A percentile compares a stretch with the other conserved stretches of the same genome.
phyloP scores from a whole-genome alignment of 2,329 filamentous ascomycete species.

The Trichophaea hybrida region DNA sequence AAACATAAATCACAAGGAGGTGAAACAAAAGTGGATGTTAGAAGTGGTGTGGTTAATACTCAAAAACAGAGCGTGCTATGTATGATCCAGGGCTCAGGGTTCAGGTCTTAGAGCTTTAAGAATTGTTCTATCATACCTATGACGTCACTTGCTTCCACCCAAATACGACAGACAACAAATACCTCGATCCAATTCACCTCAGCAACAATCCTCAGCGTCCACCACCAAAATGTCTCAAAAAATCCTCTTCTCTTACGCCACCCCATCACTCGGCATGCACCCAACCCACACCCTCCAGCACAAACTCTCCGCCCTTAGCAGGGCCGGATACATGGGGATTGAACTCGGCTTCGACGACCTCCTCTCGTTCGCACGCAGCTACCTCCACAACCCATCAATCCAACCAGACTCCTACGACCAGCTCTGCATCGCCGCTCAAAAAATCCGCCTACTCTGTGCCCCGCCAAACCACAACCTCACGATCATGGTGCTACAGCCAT shows the following conservation, averaged over 20 bases:
- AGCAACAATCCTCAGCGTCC: too few relatives aligned
- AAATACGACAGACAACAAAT: too few relatives aligned
- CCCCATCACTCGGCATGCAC: constrained; percentile 17
- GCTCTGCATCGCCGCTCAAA: constrained; percentile 41
- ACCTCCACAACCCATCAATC: constrained; percentile 38
- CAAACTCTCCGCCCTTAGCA: constrained; percentile 48
- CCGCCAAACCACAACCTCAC: constrained; percentile 37
- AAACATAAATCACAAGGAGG: too few relatives aligned
- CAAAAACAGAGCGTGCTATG: too few relatives aligned
- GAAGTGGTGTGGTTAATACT: too few relatives aligned
- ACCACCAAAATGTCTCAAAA: too few relatives aligned
- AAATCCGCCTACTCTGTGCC: constrained; percentile 43
- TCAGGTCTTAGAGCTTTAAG: too few relatives aligned
- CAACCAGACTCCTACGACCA: constrained; percentile 30
- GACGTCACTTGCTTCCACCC: too few relatives aligned
- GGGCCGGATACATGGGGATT: constrained; percentile 51
- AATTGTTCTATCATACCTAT: too few relatives aligned
- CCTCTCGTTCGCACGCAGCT: constrained; percentile 43
- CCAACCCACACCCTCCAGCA: constrained; percentile 41
- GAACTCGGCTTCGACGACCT: constrained; percentile 66
- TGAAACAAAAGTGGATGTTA: too few relatives aligned
- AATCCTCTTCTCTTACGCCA: constrained; percentile 14
- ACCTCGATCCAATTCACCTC: background rate
- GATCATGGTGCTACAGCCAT: constrained; percentile 61
- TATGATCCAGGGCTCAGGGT: too few relatives aligned